phyloP scores from a whole-genome alignment of 129 eudicot genomes.

The Saposhnikovia divaricata region DNA sequence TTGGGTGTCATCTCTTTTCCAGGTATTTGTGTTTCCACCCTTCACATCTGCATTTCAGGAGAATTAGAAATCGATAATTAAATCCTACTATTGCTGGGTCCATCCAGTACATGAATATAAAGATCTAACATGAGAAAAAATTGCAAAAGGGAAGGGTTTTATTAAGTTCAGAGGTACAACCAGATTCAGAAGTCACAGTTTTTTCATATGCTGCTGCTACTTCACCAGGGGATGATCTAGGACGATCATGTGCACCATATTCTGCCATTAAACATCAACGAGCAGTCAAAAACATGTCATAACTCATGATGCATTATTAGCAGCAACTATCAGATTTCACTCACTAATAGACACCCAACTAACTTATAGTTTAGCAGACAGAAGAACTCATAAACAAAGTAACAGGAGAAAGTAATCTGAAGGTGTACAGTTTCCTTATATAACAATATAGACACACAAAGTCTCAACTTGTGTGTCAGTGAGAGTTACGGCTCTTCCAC shows the following conservation, averaged over 20 bases:
- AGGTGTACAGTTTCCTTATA: neutral
- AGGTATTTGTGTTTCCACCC: slow-evolving; percentile 43
- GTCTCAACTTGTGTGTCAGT: neutral
- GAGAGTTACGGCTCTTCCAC: neutral
- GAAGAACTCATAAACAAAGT: neutral
- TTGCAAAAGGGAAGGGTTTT: neutral
- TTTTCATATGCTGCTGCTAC: slow-evolving; percentile 23
- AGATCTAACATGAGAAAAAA: neutral
- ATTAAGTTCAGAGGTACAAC: slow-evolving; percentile 26
- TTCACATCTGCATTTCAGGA: slow-evolving; percentile 35
- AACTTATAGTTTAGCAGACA: neutral
- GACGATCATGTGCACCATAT: slow-evolving; percentile 42
- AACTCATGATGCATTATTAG: neutral
- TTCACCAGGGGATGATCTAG: slow-evolving; percentile 62
- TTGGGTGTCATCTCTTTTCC: slow-evolving; percentile 59
- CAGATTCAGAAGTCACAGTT: slow-evolving; percentile 31
- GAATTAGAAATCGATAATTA: neutral
- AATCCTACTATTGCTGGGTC: neutral
- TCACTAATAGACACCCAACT: neutral
- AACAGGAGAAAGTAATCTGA: neutral
- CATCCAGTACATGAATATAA: neutral
- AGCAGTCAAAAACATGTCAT: neutral
- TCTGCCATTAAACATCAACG: neutral
- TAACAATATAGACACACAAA: neutral
- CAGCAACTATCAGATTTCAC: neutral